These are phyloP conservation scores for Candida taoyuanica DNA, from an alignment of 805 yeast species.

Conservation along the genomic window DNA sequence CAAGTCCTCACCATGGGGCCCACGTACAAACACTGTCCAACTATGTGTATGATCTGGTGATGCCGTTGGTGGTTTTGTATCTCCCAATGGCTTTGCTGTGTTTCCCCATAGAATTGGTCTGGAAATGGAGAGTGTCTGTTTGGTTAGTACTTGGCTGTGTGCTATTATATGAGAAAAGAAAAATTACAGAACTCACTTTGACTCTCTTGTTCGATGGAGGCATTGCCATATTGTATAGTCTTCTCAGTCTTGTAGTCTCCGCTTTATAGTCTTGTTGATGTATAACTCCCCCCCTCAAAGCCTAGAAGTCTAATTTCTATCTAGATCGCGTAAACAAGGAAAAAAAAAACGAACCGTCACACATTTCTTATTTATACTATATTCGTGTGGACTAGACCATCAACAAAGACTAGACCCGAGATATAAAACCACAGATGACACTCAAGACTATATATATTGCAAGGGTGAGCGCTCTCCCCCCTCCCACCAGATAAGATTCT, in stretches of 20 bases:
- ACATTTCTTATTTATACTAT: too few species aligned
- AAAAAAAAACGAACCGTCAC: too few species aligned
- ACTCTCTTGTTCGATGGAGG: slow-evolving; percentile 17
- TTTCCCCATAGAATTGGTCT: slow-evolving; percentile 83
- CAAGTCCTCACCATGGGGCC: slow-evolving; percentile 75
- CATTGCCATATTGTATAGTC: slow-evolving; percentile 7
- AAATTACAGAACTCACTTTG: slow-evolving; percentile 10
- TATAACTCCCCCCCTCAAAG: too few species aligned
- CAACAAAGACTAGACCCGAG: background rate
- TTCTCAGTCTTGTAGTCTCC: background rate
- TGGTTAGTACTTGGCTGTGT: slow-evolving; percentile 1
- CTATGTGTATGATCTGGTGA: slow-evolving; percentile 91
- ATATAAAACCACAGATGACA: slow-evolving; percentile 32
- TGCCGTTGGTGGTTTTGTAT: slow-evolving; percentile 50
- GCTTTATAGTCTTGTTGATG: too few species aligned
- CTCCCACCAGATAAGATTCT: too few species aligned
- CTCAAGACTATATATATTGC: slow-evolving; percentile 62
- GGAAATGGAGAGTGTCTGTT: slow-evolving; percentile 57
- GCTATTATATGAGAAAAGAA: background rate
- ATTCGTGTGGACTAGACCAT: too few species aligned
- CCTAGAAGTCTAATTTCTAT: too few species aligned
- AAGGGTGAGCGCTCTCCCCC: slow-evolving; percentile 32
- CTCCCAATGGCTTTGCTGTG: slow-evolving; percentile 63
- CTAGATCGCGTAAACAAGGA: too few species aligned
- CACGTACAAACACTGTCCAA: slow-evolving; percentile 90